Conservation (phyloP, 352 stramenopile genomes). For the Globisporangium radiosum region DNA sequence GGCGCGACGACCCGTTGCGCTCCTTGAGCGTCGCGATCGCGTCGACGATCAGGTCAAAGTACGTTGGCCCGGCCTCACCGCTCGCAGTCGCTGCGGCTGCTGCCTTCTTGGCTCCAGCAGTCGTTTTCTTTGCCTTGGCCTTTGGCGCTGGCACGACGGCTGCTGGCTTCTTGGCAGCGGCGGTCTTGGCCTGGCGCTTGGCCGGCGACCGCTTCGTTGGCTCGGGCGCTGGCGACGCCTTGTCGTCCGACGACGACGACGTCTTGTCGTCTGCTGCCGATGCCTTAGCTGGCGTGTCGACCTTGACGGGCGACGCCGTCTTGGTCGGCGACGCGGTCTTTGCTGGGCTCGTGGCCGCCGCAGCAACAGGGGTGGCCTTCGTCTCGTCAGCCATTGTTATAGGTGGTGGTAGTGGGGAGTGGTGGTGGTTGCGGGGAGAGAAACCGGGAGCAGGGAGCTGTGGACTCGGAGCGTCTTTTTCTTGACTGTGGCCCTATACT, state of each 20-base stretch:
- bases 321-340: slow-evolving; percentile 33
- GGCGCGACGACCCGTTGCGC: slow-evolving; percentile 87
- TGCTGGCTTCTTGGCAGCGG: slow-evolving; percentile 21
- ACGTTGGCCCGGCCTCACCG: slow-evolving; percentile 49
- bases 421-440: not conserved
- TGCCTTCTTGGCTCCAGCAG: slow-evolving; percentile 25
- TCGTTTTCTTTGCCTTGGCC: slow-evolving; percentile 1
- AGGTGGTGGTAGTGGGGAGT: not conserved
- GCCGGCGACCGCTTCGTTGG: slow-evolving; percentile 39
- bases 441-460: slow-evolving; percentile 1
- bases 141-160: slow-evolving; percentile 28
- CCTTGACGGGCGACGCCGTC: slow-evolving; percentile 18
- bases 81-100: slow-evolving; percentile 9
- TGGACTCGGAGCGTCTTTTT: slow-evolving; percentile 17
- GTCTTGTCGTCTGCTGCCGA: slow-evolving; percentile 12
- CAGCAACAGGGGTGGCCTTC: slow-evolving; percentile 7
- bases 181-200: slow-evolving; percentile 60
- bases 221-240: not conserved
- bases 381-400: slow-evolving; percentile 16
- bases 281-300: slow-evolving; percentile 14
- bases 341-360: slow-evolving; percentile 5
- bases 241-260: slow-evolving; percentile 4
- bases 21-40: slow-evolving; percentile 90
- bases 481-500: slow-evolving; percentile 13
- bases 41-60: slow-evolving; percentile 88